Evolutionary conservation across 2,329 filamentous ascomycete species (phyloP).

Genomic region (Epichloe elymi): DNA sequence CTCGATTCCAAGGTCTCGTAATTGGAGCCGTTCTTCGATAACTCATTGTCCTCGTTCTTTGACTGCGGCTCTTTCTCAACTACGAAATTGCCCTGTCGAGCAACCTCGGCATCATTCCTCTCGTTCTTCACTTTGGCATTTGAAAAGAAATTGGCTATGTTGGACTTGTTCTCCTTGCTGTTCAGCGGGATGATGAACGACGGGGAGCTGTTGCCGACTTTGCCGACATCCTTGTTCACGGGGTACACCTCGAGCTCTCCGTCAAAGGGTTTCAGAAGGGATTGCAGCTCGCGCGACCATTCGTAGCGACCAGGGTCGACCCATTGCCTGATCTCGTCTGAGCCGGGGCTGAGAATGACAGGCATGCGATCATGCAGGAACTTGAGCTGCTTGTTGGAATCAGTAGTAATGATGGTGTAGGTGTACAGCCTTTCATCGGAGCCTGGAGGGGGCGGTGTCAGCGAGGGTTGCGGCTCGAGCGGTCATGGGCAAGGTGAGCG

Average conservation of each 20-base stretch:
- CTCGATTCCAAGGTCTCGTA: background rate
- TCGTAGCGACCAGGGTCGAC: conserved; percentile 57
- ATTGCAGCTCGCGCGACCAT: conserved; percentile 71
- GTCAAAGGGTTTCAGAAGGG: conserved; percentile 62
- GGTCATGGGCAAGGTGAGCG: background rate
- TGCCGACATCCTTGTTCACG: conserved; percentile 80
- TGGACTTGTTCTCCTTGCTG: conserved; percentile 79
- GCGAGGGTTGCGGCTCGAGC: background rate
- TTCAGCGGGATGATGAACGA: conserved; percentile 71
- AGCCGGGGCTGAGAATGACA: conserved; percentile 70
- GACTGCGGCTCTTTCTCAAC: background rate
- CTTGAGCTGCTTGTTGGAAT: conserved; percentile 65
- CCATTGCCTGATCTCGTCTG: conserved; percentile 58
- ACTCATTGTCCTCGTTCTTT: background rate
- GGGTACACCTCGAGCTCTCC: conserved; percentile 75
- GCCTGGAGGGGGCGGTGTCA: conserved; percentile 1
- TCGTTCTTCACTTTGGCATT: conserved; percentile 33
- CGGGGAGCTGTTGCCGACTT: conserved; percentile 83
- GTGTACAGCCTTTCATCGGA: conserved; percentile 60
- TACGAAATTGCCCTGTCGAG: background rate
- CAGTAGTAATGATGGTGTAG: conserved; percentile 88
- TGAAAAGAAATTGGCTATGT: conserved; percentile 87
- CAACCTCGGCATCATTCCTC: background rate
- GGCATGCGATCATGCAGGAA: conserved; percentile 96
- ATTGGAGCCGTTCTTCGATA: background rate